Percentiles rank a stretch among this genome's conserved stretches.
These are phyloP conservation scores for Rhinocladiella similis DNA, from an alignment of 2,329 filamentous ascomycete species.

Conservation along the genomic window DNA sequence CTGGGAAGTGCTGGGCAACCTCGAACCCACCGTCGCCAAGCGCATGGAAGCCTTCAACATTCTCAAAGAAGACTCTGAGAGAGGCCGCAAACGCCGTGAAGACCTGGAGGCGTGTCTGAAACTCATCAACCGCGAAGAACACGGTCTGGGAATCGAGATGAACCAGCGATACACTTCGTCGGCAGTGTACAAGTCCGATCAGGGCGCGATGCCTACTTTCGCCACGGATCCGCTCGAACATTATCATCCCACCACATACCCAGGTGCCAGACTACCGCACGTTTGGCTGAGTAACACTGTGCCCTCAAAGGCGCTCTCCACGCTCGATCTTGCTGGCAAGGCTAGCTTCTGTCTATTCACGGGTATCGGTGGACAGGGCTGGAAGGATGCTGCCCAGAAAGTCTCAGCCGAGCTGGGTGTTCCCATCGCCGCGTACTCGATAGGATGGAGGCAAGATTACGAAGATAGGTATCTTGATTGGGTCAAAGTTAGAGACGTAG, in stretches of 20 bases:
- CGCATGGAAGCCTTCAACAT: constrained; percentile 42
- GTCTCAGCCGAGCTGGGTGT: constrained; percentile 45
- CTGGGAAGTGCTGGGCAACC: constrained; percentile 49
- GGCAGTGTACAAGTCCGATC: constrained; percentile 49
- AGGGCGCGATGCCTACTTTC: constrained; percentile 30
- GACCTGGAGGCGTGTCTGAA: constrained; percentile 43
- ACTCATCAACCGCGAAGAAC: constrained; percentile 50
- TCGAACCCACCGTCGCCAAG: constrained; percentile 39
- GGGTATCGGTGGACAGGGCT: constrained; percentile 55
- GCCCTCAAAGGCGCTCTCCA: constrained; percentile 51
- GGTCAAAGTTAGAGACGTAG: constrained; percentile 52
- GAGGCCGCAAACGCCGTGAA: constrained; percentile 41
- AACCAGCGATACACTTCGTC: constrained; percentile 52
- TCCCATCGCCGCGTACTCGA: constrained; percentile 49
- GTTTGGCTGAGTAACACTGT: constrained; percentile 58
- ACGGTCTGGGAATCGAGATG: constrained; percentile 62
- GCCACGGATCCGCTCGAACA: constrained; percentile 43
- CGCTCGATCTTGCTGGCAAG: constrained; percentile 60
- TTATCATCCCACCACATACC: constrained; percentile 54
- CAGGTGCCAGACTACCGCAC: constrained; percentile 62
- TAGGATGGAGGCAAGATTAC: constrained; percentile 60
- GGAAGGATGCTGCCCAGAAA: constrained; percentile 51
- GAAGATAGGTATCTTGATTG: constrained; percentile 65
- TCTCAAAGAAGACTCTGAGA: constrained; percentile 38
- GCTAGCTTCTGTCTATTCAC: constrained; percentile 53